These are phyloP conservation scores for Diplosphaera chodatii DNA, from an alignment of 139 green algal genomes.

Conservation along the genomic window DNA sequence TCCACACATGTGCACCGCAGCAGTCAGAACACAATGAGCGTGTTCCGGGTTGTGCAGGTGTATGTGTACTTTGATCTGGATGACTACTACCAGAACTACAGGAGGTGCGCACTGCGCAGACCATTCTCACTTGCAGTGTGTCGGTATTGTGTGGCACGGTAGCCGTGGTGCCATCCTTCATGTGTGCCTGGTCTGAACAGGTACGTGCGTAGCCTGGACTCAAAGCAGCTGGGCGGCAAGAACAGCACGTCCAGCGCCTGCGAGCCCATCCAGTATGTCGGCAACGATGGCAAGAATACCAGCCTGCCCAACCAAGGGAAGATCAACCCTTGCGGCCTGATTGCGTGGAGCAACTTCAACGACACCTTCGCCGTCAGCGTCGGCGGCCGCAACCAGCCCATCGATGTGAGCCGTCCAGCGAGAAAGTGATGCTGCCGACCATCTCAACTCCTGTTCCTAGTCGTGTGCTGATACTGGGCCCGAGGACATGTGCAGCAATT, in stretches of 20 bases:
- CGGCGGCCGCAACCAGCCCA: neutral
- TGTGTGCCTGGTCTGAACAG: no score
- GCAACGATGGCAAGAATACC: constrained; percentile 8
- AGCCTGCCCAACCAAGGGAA: constrained; percentile 18
- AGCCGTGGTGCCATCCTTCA: no score
- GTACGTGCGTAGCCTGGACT: constrained; percentile 73
- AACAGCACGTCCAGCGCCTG: constrained; percentile 29
- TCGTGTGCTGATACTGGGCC: no score
- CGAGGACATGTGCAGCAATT: no score
- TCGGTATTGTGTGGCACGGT: no score
- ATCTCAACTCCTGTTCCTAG: no score
- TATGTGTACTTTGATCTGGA: constrained; percentile 91
- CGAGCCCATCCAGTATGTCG: constrained; percentile 39
- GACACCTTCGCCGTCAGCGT: constrained; percentile 57
- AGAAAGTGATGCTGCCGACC: no score
- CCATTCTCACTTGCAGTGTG: no score
- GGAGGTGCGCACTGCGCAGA: constrained; percentile 29
- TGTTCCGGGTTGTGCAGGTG: constrained; percentile 57
- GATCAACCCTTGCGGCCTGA: constrained; percentile 91
- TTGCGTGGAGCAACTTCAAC: constrained; percentile 92
- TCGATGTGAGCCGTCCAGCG: constrained; percentile 19
- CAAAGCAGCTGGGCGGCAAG: constrained; percentile 63
- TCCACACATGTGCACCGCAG: no score
- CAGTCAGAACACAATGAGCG: no score
- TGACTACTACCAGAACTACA: constrained; percentile 91